Base-by-base conservation (phyloP, 495 filamentous ascomycete genomes). In the Trichoderma asperelloides region DNA sequence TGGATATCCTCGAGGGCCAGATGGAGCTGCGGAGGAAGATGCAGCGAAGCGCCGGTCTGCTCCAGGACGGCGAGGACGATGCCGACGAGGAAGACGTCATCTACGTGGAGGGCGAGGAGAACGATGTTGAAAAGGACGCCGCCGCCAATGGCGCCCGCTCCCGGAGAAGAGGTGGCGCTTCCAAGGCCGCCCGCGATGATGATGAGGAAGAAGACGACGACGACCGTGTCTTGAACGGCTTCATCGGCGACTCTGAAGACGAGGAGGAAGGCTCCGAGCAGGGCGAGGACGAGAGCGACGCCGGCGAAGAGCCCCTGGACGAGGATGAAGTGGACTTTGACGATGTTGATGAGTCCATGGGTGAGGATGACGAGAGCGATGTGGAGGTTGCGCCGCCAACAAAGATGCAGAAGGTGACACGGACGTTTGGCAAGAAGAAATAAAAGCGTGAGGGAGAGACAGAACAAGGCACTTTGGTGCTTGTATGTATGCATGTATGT, bases 1-100 rank as follows among this genome's bases (percentile, higher is more conserved):
- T 97, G 12, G 94, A 97, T 73, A 89, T 97, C 86, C 79, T 96
- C 60, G 86, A 92, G 66, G 88, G 92, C 13, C 95, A 98, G 76
- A 84, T 97, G 66, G 86, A 92, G 69, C 77, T 96, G 68, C 82
- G 95, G 37, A 86, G 87, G 67, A 83, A 85, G 69, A 71, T 68
- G 33, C 70, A 69, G 66, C 69, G 66, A 63, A 66, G 70, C 63
- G 62, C 70, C 37, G 73, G 74, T 21, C 76, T 75, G 12, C 78
- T 76, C 69, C 75, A 76, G 18, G 76, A 77, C 37, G 76, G 73
- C n/a, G 82, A 81, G 40, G 77, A 69, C 63, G 69, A 82, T 71
- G 81, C 86, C 68, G 77, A 87, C 23, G 78, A 87, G 41, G 90
- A 89, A 2, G 88, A 89, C n/a, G 85, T 96, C 1, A 87, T 96